Evolutionary conservation across 352 stramenopile genomes (phyloP), one percentile per base, ranked within the genome.

Genomic region (Globisporangium emineosum): DNA sequence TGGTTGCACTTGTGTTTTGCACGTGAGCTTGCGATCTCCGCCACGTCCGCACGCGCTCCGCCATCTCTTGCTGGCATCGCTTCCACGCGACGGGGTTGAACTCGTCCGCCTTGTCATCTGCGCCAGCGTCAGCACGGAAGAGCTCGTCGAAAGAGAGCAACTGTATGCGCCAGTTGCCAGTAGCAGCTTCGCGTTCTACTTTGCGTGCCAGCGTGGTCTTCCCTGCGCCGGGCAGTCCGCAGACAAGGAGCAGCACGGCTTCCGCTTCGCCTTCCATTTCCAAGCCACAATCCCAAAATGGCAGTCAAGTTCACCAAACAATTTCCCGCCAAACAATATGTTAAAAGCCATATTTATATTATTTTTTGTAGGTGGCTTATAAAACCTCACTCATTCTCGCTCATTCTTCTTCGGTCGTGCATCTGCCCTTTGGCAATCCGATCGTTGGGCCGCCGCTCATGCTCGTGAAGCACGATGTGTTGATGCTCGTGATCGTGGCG

Each of bases 11-110:
- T 42, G 3, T 1, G 10, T 25, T 57, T n/a, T 35, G 66, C 12
- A 57, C 10, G 23, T 68, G 64, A 19, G 64, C n/a, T 13, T 71
- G 9, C 35, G 58, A 43, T 23, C 51, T n/a, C 9, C 60, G 57
- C 21, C 61, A 43, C 21, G 54, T n/a, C 12, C 60, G 59, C 17
- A 86, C 70, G 29, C 62, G 62, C 21, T 40, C 6, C 15, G 61
- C 62, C 83, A 92, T 91, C 6, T 69, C 66, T 43, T 66, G 50
- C 57, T 92, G 83, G 30, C 71, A 73, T 17, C 32, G 13, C 62
- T 91, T 90, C 81, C 83, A 92, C 7, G 42, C 56, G 13, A 56
- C 49, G 21, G 83, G 79, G 27, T 90, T 65, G 30, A 91, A 91
- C 27, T 69, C 65, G 7, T 25, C 45, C 25, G 9, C 25, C 9